Base-by-base conservation (phyloP, 176 grass and related monocot genomes). In the Poa pratensis region DNA sequence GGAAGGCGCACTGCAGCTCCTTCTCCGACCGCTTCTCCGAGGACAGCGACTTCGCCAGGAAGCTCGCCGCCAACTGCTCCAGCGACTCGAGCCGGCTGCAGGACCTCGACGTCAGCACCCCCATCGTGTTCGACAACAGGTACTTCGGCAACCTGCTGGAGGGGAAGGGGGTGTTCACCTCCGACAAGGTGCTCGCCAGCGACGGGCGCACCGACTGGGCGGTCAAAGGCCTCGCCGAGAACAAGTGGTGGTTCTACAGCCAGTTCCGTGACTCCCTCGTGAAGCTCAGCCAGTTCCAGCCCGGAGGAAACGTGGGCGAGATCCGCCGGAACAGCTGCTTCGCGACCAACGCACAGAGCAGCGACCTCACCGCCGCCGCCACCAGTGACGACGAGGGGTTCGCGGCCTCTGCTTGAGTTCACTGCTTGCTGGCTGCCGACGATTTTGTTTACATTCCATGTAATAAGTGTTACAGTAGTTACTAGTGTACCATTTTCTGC, bases 161-260 rank as follows among this genome's bases (percentile, higher is more conserved):
- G 8, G 10, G 42, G 13, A 32, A 85, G 22, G 90, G 90, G 19
- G 85, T 88, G 52, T 81, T 91, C 77, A 46, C 78, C 19, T 91
- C 90, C 12, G 90, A 91, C 86, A 45, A 85, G 73, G 86, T 57
- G 3, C 40, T 91, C 42, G 26, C 52, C 10, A 1, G 16, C 10
- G 75, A 90, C 68, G 13, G 16, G 2, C 42, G 71, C 52, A 78
- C 82, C 32, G 45, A n/a, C 19, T 35, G 66, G 65, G 8, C 58
- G 19, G 84, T 86, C 53, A 20, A 73, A 0, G 45, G 39, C 27
- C 78, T 72, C 76, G 84, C 84, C 19, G 19, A 5, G 15, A 39
- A 89, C 75, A 82, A 88, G 16, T 84, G 66, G 66, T 88, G 78
- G 84, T 92, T 92, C 87, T 90, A 85, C 77, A 49, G 59, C 53